phyloP scores from a whole-genome alignment of 2,329 filamentous ascomycete species.

The Didymella lethalis region DNA sequence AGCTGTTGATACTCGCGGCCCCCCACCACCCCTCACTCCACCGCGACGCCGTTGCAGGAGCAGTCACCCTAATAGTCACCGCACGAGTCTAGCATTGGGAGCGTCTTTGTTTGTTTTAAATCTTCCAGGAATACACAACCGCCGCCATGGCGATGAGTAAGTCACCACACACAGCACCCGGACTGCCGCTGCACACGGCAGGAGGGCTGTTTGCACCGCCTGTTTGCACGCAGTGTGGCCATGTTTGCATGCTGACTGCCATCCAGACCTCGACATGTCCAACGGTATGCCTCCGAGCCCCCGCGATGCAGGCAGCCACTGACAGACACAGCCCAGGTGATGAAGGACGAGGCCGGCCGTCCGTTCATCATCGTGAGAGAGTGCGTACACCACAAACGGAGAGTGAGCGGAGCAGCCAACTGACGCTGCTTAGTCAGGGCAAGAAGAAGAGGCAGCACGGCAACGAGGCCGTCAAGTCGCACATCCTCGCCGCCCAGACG shows the following conservation, averaged over 20 bases:
- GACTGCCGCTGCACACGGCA: no score
- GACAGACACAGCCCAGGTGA: constrained; percentile 67
- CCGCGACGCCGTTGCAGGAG: not conserved
- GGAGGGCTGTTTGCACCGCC: no score
- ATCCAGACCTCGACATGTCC: constrained; percentile 78
- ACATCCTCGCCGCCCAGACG: constrained; percentile 95
- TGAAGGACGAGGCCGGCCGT: constrained; percentile 97
- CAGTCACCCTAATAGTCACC: not conserved
- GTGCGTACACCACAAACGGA: constrained; percentile 62
- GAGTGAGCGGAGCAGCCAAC: not conserved
- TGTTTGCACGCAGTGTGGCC: constrained; percentile 8
- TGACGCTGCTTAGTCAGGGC: constrained; percentile 72
- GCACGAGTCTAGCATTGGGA: constrained; percentile 13
- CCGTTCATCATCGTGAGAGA: constrained; percentile 99
- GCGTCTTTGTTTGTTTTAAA: constrained; percentile 15
- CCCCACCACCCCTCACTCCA: constrained; percentile 37
- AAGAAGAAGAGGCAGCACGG: constrained; percentile 97
- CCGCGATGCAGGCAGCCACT: constrained; percentile 29
- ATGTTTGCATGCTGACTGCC: constrained; percentile 30
- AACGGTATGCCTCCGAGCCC: constrained; percentile 67
- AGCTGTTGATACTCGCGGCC: constrained; percentile 35
- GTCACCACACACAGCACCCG: constrained; percentile 25
- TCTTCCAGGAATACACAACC: constrained; percentile 1
- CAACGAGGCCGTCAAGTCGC: constrained; percentile 96
- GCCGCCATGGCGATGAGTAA: constrained; percentile 52